Conservation (phyloP, 345 rosid species). For the Alliaria petiolata region DNA sequence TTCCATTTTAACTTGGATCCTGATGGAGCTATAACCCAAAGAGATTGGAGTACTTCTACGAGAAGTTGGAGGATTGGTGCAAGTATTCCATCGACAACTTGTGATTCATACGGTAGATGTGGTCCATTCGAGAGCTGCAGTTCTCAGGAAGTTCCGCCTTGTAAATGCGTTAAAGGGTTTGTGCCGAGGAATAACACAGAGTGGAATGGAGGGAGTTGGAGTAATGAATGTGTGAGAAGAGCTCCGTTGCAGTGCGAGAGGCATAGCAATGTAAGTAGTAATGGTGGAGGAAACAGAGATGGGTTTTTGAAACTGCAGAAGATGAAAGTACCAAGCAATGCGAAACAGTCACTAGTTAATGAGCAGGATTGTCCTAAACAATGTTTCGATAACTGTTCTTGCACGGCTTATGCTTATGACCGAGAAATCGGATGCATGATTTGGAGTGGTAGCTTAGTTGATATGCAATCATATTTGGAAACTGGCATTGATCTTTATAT, state of each 20-base stretch:
- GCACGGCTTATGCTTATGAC: conserved; percentile 46
- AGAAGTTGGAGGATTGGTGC: conserved; percentile 1
- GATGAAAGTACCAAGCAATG: conserved; percentile 44
- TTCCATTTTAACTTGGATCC: conserved; percentile 21
- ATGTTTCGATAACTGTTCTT: conserved; percentile 51
- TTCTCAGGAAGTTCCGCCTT: conserved; percentile 24
- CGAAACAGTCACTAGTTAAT: not conserved
- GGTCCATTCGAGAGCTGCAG: conserved; percentile 46
- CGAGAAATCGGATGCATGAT: conserved; percentile 41
- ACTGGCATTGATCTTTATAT: conserved; percentile 41
- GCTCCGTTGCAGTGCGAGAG: conserved; percentile 38
- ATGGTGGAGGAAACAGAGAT: conserved; percentile 30
- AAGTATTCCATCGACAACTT: not conserved
- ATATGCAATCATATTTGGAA: conserved; percentile 28
- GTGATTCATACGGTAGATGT: conserved; percentile 48
- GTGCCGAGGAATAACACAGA: conserved; percentile 37
- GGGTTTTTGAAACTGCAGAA: conserved; percentile 35
- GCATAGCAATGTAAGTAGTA: conserved; percentile 26
- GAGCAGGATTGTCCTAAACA: conserved; percentile 29
- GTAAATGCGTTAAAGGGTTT: conserved; percentile 55
- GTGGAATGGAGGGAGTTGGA: conserved; percentile 44
- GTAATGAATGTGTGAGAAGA: conserved; percentile 43
- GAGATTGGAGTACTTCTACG: conserved; percentile 11
- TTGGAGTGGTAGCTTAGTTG: conserved; percentile 43
- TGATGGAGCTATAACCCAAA: conserved; percentile 29